These are phyloP conservation scores for Sporothrix sp. DNA, from an alignment of 2,329 filamentous ascomycete genomes.

Conservation along the genomic window DNA sequence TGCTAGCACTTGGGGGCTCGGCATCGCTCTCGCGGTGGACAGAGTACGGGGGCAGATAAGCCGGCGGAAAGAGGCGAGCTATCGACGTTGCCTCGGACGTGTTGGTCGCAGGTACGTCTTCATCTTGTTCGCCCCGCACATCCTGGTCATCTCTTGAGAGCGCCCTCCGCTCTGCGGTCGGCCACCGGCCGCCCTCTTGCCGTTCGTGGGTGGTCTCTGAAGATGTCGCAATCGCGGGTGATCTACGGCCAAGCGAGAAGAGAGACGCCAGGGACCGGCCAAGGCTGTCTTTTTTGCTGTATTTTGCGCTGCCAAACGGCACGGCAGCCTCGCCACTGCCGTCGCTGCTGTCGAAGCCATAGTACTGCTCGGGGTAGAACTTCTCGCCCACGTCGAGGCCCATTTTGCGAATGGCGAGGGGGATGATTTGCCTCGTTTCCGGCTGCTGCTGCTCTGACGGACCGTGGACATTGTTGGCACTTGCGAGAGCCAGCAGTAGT, in stretches of 20 bases:
- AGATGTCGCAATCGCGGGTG: neutral
- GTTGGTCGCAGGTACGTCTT: conserved; percentile 20
- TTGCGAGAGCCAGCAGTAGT: conserved; percentile 35
- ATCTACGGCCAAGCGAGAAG: conserved; percentile 11
- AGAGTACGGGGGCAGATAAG: conserved; percentile 42
- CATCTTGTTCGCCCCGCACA: too few relatives aligned
- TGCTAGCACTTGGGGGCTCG: conserved; percentile 14
- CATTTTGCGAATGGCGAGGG: conserved; percentile 64
- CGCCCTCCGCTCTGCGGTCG: neutral
- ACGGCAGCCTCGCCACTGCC: neutral
- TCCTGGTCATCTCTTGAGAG: too few relatives aligned
- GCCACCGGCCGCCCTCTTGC: conserved; percentile 1
- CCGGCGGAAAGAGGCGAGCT: conserved; percentile 6
- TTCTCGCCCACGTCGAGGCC: conserved; percentile 60
- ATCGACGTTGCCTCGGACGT: conserved; percentile 23
- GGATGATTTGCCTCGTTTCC: conserved; percentile 23
- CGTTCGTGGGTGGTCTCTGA: neutral
- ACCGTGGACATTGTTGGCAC: conserved; percentile 27
- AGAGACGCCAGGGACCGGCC: conserved; percentile 11
- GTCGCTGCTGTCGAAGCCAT: conserved; percentile 28
- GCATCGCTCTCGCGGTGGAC: conserved; percentile 29
- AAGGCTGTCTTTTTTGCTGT: neutral
- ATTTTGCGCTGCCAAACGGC: neutral
- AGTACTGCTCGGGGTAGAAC: conserved; percentile 59
- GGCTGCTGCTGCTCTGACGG: conserved; percentile 11